These are phyloP conservation scores for Botryosphaeria dothidea DNA, from an alignment of 2,329 filamentous ascomycete genomes.

Conservation along the genomic window DNA sequence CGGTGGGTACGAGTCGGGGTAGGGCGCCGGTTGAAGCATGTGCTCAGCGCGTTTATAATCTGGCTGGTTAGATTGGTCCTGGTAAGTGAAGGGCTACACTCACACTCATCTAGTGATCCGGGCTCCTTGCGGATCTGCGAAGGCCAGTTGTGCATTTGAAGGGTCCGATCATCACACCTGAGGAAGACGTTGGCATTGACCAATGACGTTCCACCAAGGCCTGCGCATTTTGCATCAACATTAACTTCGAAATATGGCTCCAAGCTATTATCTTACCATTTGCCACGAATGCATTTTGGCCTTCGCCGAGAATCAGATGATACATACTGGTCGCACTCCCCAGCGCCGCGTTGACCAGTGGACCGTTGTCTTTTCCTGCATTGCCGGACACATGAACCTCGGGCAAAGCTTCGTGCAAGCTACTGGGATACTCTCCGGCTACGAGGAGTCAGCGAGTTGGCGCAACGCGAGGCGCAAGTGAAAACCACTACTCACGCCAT, in stretches of 20 bases:
- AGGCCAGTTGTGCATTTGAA: slow-evolving; percentile 61
- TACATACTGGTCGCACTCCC: slow-evolving; percentile 63
- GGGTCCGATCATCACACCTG: slow-evolving; percentile 56
- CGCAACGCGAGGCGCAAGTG: background rate
- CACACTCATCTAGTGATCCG: slow-evolving; percentile 51
- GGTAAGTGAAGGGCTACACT: slow-evolving; percentile 25
- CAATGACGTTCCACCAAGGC: slow-evolving; percentile 65
- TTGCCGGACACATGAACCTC: slow-evolving; percentile 61
- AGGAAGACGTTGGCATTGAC: slow-evolving; percentile 70
- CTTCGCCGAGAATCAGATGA: slow-evolving; percentile 63
- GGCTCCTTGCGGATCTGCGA: slow-evolving; percentile 51
- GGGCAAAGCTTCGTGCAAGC: slow-evolving; percentile 46
- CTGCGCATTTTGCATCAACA: slow-evolving; percentile 28
- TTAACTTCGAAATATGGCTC: background rate
- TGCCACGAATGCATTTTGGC: slow-evolving; percentile 63
- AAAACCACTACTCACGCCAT: slow-evolving; percentile 48
- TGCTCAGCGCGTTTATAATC: slow-evolving; percentile 59
- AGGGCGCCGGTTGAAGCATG: slow-evolving; percentile 61
- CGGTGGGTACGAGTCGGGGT: slow-evolving; percentile 59
- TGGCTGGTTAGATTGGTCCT: slow-evolving; percentile 28
- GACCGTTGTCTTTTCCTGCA: slow-evolving; percentile 46
- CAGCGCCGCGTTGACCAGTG: slow-evolving; percentile 47
- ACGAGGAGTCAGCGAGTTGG: too few relatives aligned
- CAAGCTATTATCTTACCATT: slow-evolving; percentile 59
- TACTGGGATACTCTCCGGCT: slow-evolving; percentile 62